A percentile compares a stretch with the other conserved stretches of the same genome.
Conservation (phyloP, 1,139 yeast genomes). For the Geotrichum aggregatum region DNA sequence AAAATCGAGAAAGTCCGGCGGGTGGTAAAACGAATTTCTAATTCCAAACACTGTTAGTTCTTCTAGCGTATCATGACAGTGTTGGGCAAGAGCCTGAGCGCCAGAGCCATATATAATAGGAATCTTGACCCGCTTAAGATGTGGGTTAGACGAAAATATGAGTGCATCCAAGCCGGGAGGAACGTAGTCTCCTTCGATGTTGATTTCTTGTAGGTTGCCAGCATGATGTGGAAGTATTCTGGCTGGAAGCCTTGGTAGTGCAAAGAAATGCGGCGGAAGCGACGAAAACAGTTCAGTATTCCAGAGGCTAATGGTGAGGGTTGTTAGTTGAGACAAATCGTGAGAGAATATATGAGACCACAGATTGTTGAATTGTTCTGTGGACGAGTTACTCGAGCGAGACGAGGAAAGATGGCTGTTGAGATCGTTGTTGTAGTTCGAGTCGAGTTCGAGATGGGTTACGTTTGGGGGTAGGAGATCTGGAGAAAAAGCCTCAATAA, state of each 20-base stretch:
- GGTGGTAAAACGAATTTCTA: constrained; percentile 3
- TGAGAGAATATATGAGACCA: constrained; percentile 11
- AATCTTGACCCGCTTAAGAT: constrained; percentile 3
- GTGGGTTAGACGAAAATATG: constrained; percentile 3
- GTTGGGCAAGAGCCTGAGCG: constrained; percentile 8
- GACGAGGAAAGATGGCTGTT: neutral
- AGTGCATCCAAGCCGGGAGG: constrained; percentile 12
- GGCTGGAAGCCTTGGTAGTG: constrained; percentile 5
- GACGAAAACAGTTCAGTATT: constrained; percentile 8
- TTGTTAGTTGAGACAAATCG: constrained; percentile 6
- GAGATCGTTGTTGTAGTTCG: neutral
- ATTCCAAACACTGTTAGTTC: constrained; percentile 8
- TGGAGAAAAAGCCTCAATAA: constrained; percentile 1
- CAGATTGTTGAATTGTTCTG: constrained; percentile 1
- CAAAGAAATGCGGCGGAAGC: constrained; percentile 1
- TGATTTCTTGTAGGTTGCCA: constrained; percentile 7
- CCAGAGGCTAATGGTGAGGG: constrained; percentile 11
- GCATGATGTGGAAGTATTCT: neutral
- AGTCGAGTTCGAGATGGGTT: constrained; percentile 12
- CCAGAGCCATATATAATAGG: constrained; percentile 9
- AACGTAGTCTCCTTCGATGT: constrained; percentile 6
- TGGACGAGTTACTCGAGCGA: neutral
- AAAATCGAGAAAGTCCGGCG: constrained; percentile 9
- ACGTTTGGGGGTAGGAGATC: constrained; percentile 7
- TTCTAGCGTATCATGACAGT: constrained; percentile 5